Base-by-base conservation (phyloP, 345 rosid species). In the Trapa incisa region DNA sequence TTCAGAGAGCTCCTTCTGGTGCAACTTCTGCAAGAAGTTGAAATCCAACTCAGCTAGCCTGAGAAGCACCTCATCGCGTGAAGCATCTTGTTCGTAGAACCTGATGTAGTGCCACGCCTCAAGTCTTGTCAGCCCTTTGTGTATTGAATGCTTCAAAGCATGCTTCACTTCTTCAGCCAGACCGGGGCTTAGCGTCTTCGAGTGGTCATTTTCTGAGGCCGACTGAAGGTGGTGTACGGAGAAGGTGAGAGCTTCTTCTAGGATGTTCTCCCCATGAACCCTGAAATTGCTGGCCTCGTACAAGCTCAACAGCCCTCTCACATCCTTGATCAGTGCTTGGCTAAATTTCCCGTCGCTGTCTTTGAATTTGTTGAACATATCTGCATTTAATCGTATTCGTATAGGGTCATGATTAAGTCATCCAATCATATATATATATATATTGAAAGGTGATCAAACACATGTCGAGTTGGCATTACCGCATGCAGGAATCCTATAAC, bases 201-300 rank as follows among this genome's bases (percentile, higher is more conserved):
- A 13, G 48, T 45, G 0, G 48, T 11, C 48, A 11, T 11, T 11
- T 45, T 45, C 9, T 13, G 5, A 11, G 11, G 48, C 48, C 6
- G 13, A 11, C 13, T 71, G 29, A 39, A 71, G 73, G 3, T 74
- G 29, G 17, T 66, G 42, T 4, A 36, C 65, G 17, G 82, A 67
- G 66, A 77, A 85, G 32, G 65, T 57, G 17, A 82, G 74, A 15
- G 79, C 82, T 37, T 77, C 77, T 22, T 77, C 75, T 4, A 85
- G 70, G 39, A 74, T 72, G 6, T 47, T 65, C 53, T 85, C 86
- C 39, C 77, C 79, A 1, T 70, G 72, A 2, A 72, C 43, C 4
- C 75, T 71, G 2, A 79, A 68, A 65, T 79, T 71, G 1, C 85
- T 63, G 0, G 81, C 81, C 57, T 82, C 82, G 13, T 80, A 85